These are phyloP conservation scores for Fusarium oxysporum DNA, from an alignment of 2,329 filamentous ascomycete species.

Conservation along the genomic window DNA sequence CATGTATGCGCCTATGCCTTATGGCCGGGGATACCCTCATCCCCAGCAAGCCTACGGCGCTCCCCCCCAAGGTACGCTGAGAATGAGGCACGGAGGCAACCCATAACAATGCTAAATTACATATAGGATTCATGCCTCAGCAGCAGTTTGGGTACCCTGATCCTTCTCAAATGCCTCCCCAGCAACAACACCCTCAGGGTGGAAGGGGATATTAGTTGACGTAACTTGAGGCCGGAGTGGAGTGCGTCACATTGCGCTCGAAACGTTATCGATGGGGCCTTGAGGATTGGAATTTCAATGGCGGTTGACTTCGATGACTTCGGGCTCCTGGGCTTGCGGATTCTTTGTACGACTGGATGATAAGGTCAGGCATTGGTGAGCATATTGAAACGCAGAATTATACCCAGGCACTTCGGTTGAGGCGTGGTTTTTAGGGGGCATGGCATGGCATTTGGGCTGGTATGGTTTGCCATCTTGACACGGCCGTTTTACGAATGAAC, in stretches of 20 bases:
- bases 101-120: slow-evolving; percentile 5
- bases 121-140: slow-evolving; percentile 52
- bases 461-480: slow-evolving; percentile 42
- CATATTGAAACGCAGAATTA: slow-evolving; percentile 47
- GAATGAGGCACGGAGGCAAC: neutral
- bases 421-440: slow-evolving; percentile 36
- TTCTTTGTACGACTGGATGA: slow-evolving; percentile 45
- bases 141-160: slow-evolving; percentile 61
- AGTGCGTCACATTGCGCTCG: neutral
- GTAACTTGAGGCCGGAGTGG: slow-evolving; percentile 4
- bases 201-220: slow-evolving; percentile 56
- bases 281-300: slow-evolving; percentile 26
- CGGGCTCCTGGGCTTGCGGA: slow-evolving; percentile 41
- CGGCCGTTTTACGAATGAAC: slow-evolving; percentile 46
- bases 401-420: slow-evolving; percentile 46
- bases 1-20: slow-evolving; percentile 53
- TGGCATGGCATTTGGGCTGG: slow-evolving; percentile 37
- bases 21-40: slow-evolving; percentile 54
- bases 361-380: slow-evolving; percentile 43
- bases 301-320: slow-evolving; percentile 40
- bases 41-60: slow-evolving; percentile 52
- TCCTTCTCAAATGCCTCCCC: slow-evolving; percentile 54
- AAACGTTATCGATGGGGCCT: neutral
- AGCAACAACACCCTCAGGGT: slow-evolving; percentile 53
- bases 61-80: slow-evolving; percentile 56